A percentile compares a stretch with the other conserved stretches of the same genome.
Conservation (phyloP, 768 basidiomycete species). For the Kwoniella botswanensis region DNA sequence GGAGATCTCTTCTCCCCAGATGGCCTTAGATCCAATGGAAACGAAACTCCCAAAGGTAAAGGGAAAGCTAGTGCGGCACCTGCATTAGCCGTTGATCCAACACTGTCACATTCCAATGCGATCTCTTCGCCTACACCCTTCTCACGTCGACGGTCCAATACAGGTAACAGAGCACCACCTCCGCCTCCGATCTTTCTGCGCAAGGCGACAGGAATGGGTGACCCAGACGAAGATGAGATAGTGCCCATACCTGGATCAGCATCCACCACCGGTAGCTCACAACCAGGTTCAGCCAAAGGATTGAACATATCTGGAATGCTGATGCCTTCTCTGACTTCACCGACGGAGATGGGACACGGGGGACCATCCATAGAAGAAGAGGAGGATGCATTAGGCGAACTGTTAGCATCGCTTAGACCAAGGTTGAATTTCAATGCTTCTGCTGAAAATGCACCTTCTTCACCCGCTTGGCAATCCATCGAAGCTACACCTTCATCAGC, state of each 20-base stretch:
- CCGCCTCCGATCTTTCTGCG: conserved; percentile 48
- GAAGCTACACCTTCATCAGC: conserved; percentile 18
- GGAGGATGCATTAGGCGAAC: conserved; percentile 24
- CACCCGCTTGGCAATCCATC: conserved; percentile 36
- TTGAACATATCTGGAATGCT: conserved; percentile 31
- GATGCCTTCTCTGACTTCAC: conserved; percentile 10
- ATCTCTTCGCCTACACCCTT: conserved; percentile 25
- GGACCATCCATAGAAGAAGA: conserved; percentile 16
- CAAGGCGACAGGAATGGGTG: conserved; percentile 31
- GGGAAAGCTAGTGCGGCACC: neutral
- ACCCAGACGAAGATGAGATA: conserved; percentile 11
- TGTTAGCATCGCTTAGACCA: conserved; percentile 22
- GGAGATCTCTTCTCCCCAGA: conserved; percentile 18
- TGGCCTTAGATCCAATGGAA: neutral
- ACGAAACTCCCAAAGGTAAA: conserved; percentile 11
- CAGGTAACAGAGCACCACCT: conserved; percentile 30
- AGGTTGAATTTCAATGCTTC: conserved; percentile 20
- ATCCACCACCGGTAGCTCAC: neutral
- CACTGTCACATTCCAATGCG: neutral
- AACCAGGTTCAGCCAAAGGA: conserved; percentile 16
- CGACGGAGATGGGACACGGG: conserved; percentile 17
- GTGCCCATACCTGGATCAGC: conserved; percentile 19
- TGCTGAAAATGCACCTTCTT: conserved; percentile 19
- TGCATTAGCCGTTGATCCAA: neutral
- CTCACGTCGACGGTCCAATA: conserved; percentile 18